Evolutionary conservation across 768 basidiomycete species (phyloP), one percentile per base, ranked within the genome.

Genomic region (Phylloporus sp.): DNA sequence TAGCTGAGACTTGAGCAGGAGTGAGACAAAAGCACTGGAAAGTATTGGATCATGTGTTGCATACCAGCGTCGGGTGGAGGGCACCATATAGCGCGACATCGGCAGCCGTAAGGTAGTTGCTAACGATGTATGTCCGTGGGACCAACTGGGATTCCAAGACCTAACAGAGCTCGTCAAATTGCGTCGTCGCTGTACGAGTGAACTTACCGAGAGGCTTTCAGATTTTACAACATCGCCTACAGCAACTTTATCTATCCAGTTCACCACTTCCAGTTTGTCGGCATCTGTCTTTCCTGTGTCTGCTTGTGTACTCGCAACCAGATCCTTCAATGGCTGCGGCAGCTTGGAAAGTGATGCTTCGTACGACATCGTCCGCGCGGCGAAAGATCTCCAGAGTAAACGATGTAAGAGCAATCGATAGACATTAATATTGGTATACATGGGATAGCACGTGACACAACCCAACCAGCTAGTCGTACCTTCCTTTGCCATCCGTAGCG

Each of bases 51-150:
- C 15, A 9, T 42, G 22, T 21, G 29, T 7, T 34, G 49, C 89
- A 50, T 62, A 96, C 95, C 51, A 94, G 62, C 39, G 76, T 71
- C 7, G 91, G 83, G 64, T 94, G 86, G 24, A 98, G 75, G n/a
- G 84, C 80, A 21, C 86, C 92, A 65, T 94, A 98, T 39, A 97
- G 68, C 9, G 88, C 89, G 45, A 92, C 79, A 66, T 99, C 96
- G 36, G 94, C 95, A 4, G 82, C 86, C 17, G 92, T 90, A 45
- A 92, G 72, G 56, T 86, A 79, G 68, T 90, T 88, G 63, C 79
- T 79, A 57, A 92, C 86, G 58, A 93, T 67, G 68, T 90, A 97
- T 20, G 93, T 96, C 58, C 83, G 78, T 20, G 88, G 80, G 13
- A 78, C 69, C 40, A 98, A 75, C 36, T 81, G 68, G 2, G 76